Evolutionary conservation across 257 asterid species (phyloP), one percentile per base, ranked within the genome.

Genomic region (Perilla frutescens): DNA sequence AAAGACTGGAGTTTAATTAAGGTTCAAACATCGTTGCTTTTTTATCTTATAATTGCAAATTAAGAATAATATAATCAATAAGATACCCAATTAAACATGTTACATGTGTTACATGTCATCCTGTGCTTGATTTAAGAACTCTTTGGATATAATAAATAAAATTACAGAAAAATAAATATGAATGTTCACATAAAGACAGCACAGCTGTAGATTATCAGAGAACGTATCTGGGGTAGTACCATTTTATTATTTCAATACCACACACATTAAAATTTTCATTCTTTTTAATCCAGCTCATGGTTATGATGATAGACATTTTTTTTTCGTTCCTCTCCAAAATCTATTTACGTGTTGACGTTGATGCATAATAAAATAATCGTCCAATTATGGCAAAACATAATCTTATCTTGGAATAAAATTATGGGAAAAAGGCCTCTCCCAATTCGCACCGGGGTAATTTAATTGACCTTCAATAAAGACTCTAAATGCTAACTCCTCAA

Each of bases 271-370:
- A 44, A 66, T 62, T 11, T 15, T 61, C 31, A 54, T 26, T 54
- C 72, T 51, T 67, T 57, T 15, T 26, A 29, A 47, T 68, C 63
- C 76, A 73, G 64, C 63, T 73, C 55, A 79, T 73, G 47, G 37
- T 26, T 44, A 45, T 26, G 41, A 44, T 70, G 56, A 60, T 54
- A 40, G 1, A 29, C 72, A 60, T 36, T 34, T 39, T 37, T 11
- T 49, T 4, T 47, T 39, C 29, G 51, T 60, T 57, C 49, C 2
- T 43, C 51, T 26, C 57, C 37, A 32, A 36, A 68, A 26, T 56
- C 13, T 71, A 74, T 56, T 37, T 26, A n/a, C 62, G 57, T 56
- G 43, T 45, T 64, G 77, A 79, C 77, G 14, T 68, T 68, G 32
- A 7, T 26, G 9, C 8, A 0, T 7, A 59, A 54, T 13, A 12